phyloP scores from a whole-genome alignment of 2,329 filamentous ascomycete genomes.

The Cordyceps cateniannulata region DNA sequence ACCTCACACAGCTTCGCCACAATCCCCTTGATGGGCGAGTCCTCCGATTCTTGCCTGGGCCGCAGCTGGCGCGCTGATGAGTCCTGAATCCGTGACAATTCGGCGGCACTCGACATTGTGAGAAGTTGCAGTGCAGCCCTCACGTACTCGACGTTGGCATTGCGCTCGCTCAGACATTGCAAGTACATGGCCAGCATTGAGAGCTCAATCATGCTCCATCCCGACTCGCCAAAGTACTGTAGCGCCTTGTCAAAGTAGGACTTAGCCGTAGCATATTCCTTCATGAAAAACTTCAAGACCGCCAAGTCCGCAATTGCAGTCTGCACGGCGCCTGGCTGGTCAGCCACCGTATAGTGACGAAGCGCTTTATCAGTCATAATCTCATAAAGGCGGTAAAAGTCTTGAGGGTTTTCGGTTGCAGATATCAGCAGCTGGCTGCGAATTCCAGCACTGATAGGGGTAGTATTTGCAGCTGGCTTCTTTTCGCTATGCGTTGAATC shows the following conservation, averaged over 20 bases:
- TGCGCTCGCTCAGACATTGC: conserved; percentile 70
- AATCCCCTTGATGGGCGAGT: conserved; percentile 38
- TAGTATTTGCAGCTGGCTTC: conserved; percentile 10
- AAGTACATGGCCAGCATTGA: conserved; percentile 83
- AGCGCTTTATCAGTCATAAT: conserved; percentile 78
- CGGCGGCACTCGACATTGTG: conserved; percentile 54
- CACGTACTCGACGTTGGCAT: conserved; percentile 72
- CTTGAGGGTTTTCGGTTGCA: conserved; percentile 54
- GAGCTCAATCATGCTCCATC: conserved; percentile 75
- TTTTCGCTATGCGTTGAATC: conserved; percentile 5
- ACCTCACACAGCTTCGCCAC: conserved; percentile 41
- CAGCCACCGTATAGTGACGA: conserved; percentile 74
- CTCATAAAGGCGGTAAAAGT: conserved; percentile 63
- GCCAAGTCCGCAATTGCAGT: conserved; percentile 78
- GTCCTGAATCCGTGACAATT: conserved; percentile 42
- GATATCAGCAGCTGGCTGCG: conserved; percentile 48
- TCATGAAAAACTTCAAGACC: conserved; percentile 69
- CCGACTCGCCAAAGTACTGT: conserved; percentile 68
- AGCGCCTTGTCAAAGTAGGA: conserved; percentile 73
- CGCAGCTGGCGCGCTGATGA: conserved; percentile 20
- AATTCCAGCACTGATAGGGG: conserved; percentile 28
- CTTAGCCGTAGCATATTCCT: conserved; percentile 67
- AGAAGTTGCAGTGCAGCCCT: conserved; percentile 68
- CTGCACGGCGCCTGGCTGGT: conserved; percentile 70
- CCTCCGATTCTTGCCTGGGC: conserved; percentile 22